These are phyloP conservation scores for Wickerhamomyces sp. DNA, from an alignment of 1,139 yeast species.

Conservation along the genomic window DNA sequence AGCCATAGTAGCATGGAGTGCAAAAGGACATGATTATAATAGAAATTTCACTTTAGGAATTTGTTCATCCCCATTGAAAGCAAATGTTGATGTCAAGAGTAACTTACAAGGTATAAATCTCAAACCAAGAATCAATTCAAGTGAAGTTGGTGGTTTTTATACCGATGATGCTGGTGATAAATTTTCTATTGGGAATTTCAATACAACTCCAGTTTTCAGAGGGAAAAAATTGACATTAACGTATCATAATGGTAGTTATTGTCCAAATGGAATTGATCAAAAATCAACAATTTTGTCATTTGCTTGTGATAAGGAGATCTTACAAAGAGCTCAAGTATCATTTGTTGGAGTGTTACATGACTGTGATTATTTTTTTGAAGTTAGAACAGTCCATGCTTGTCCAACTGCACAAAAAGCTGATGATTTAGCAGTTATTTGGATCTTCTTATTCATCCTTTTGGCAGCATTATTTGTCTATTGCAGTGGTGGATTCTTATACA, in stretches of 20 bases:
- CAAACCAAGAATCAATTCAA: conserved; percentile 39
- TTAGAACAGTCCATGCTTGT: conserved; percentile 82
- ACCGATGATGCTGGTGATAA: conserved; percentile 45
- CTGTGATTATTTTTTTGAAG: conserved; percentile 82
- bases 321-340: conserved; percentile 60
- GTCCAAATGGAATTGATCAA: conserved; percentile 46
- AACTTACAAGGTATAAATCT: conserved; percentile 30
- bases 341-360: conserved; percentile 70
- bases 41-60: conserved; percentile 76
- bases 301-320: conserved; percentile 74
- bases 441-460: conserved; percentile 46
- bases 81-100: conserved; percentile 26
- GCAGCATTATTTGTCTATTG: conserved; percentile 52
- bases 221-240: conserved; percentile 70
- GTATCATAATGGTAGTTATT: conserved; percentile 68
- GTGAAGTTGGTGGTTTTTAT: conserved; percentile 65
- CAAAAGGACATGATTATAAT: conserved; percentile 67
- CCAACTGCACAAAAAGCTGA: conserved; percentile 51
- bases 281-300: conserved; percentile 69
- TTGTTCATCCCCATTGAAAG: conserved; percentile 61
- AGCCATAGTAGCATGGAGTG: conserved; percentile 48
- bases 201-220: conserved; percentile 56
- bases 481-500: conserved; percentile 51
- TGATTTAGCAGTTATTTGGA: conserved; percentile 55
- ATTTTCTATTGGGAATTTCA: conserved; percentile 63